These are phyloP conservation scores for Claviceps pusilla DNA, from an alignment of 2,329 filamentous ascomycete species.

Conservation along the genomic window DNA sequence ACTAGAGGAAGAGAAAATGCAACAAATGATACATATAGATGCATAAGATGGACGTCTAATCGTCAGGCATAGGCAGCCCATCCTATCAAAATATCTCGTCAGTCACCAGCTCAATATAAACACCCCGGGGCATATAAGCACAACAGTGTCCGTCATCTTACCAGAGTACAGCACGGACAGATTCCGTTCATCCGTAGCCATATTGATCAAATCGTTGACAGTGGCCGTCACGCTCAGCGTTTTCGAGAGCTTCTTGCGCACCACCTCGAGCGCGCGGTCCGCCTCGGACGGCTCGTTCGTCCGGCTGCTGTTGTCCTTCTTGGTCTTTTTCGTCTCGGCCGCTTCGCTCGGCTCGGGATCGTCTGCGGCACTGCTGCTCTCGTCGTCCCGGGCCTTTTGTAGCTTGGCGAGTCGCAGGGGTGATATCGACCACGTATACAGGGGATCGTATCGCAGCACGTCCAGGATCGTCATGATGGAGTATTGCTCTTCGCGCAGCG, in stretches of 20 bases:
- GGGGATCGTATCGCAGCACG: slow-evolving; percentile 90
- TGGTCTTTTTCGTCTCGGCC: slow-evolving; percentile 24
- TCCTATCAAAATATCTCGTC: slow-evolving; percentile 15
- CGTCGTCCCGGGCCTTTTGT: slow-evolving; percentile 42
- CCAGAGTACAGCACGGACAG: slow-evolving; percentile 78
- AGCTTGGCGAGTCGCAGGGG: slow-evolving; percentile 49
- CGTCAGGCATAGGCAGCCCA: slow-evolving; percentile 32
- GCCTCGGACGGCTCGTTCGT: slow-evolving; percentile 58
- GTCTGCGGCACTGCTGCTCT: slow-evolving; percentile 20
- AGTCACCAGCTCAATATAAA: slow-evolving; percentile 6
- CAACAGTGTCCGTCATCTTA: slow-evolving; percentile 20
- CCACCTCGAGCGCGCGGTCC: slow-evolving; percentile 78
- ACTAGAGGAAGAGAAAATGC: no score
- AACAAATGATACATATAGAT: no score
- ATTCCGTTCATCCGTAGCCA: slow-evolving; percentile 85
- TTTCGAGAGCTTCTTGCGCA: slow-evolving; percentile 91
- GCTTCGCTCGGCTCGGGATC: slow-evolving; percentile 24
- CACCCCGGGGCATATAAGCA: background rate
- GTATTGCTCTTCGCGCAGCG: slow-evolving; percentile 85
- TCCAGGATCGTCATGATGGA: slow-evolving; percentile 98
- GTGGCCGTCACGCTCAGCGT: slow-evolving; percentile 86
- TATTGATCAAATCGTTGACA: slow-evolving; percentile 92
- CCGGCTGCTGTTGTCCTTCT: slow-evolving; percentile 18
- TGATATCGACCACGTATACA: slow-evolving; percentile 91
- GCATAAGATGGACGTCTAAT: background rate